Conservation (phyloP, 306 rosid species). For the Prunus fruticosa region DNA sequence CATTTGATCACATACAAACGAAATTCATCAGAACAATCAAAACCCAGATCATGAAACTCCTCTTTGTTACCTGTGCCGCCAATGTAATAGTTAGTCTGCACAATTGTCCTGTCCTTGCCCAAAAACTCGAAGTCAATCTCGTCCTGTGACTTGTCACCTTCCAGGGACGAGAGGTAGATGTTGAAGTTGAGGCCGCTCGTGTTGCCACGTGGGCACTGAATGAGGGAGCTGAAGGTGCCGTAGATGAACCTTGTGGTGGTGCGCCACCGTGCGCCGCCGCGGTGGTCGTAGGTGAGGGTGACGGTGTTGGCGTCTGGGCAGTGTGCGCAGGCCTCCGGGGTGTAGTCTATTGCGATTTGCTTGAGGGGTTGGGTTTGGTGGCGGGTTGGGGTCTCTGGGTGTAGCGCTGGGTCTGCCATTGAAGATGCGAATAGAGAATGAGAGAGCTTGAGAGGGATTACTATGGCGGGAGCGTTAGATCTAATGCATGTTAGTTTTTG, state of each 20-base stretch:
- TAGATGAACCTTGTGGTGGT: slow-evolving; percentile 43
- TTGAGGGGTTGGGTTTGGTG: slow-evolving; percentile 44
- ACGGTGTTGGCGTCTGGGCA: slow-evolving; percentile 52
- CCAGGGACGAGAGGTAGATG: slow-evolving; percentile 59
- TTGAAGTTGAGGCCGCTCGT: slow-evolving; percentile 65
- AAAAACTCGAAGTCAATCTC: slow-evolving; percentile 72
- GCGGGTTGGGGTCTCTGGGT: slow-evolving; percentile 11
- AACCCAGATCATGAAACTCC: slow-evolving; percentile 39
- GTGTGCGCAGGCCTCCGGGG: slow-evolving; percentile 57
- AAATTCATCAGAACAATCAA: slow-evolving; percentile 52
- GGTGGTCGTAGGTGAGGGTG: slow-evolving; percentile 58
- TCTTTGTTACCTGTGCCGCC: slow-evolving; percentile 44
- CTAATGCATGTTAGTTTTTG: background rate
- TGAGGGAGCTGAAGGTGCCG: slow-evolving; percentile 52
- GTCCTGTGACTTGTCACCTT: slow-evolving; percentile 64
- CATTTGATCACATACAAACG: slow-evolving; percentile 52
- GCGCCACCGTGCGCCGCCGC: slow-evolving; percentile 68
- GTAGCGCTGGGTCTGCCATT: slow-evolving; percentile 47
- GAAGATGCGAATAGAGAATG: background rate
- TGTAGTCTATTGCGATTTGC: slow-evolving; percentile 53
- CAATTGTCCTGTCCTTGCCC: slow-evolving; percentile 44
- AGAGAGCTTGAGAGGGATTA: background rate
- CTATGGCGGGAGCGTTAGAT: background rate
- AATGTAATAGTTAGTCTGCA: slow-evolving; percentile 44
- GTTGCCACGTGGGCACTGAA: slow-evolving; percentile 47